phyloP scores from a whole-genome alignment of 495 filamentous ascomycete species.

The Baudoinia panamericana region DNA sequence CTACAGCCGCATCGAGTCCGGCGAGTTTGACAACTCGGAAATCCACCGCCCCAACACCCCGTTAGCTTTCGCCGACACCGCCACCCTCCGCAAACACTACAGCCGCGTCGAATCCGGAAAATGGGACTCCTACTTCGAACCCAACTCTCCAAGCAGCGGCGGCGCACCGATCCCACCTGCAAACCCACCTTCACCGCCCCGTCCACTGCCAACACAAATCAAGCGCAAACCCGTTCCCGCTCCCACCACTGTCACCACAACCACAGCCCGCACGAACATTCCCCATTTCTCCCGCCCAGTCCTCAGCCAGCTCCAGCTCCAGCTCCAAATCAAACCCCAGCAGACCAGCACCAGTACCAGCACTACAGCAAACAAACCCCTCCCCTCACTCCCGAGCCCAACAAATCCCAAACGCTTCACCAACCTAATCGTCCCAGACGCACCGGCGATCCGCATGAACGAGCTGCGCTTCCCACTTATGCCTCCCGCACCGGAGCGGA shows the following conservation, averaged over 20 bases:
- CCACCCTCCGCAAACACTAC: not conserved
- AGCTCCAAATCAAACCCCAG: no score
- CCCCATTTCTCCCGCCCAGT: no score
- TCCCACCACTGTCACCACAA: no score
- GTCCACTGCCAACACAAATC: no score
- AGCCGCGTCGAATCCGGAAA: not conserved
- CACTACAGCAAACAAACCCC: conserved; percentile 1
- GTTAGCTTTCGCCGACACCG: not conserved
- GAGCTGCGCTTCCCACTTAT: conserved; percentile 4
- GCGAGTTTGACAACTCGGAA: conserved; percentile 10
- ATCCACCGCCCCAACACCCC: not conserved
- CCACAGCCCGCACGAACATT: no score
- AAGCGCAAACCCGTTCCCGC: conserved; percentile 12
- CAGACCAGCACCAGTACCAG: no score
- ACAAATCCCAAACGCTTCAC: not conserved
- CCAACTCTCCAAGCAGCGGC: not conserved
- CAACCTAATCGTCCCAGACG: not conserved
- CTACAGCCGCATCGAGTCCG: conserved; percentile 11
- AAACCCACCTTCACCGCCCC: conserved; percentile 1
- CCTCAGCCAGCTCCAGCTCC: no score
- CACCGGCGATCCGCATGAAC: not conserved
- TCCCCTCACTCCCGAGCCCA: not conserved
- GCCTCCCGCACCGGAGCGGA: not conserved
- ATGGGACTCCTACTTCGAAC: no score
- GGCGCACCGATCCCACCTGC: not conserved